Evolutionary conservation across 495 filamentous ascomycete genomes (phyloP).

Genomic region (Podospora anserina): DNA sequence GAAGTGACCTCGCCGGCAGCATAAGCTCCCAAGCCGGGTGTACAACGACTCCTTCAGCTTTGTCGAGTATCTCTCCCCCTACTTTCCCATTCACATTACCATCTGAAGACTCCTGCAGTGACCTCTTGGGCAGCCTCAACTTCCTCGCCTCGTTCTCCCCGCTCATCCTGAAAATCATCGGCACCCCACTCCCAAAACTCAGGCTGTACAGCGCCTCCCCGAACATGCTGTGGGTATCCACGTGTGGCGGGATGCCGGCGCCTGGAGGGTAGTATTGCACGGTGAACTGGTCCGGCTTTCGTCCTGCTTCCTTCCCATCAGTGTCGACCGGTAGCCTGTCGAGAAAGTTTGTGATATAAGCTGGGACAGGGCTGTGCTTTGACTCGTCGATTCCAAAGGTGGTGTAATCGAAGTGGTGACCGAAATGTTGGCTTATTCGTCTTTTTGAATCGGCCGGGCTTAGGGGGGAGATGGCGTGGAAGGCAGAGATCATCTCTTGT

Average conservation of each 20-base stretch:
- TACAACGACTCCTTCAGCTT: background rate
- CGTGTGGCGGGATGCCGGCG: slow-evolving; percentile 35
- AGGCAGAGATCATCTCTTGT: slow-evolving; percentile 27
- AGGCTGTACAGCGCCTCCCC: slow-evolving; percentile 33
- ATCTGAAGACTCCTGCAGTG: slow-evolving; percentile 2
- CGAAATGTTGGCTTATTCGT: slow-evolving; percentile 32
- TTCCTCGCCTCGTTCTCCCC: slow-evolving; percentile 35
- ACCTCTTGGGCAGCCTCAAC: slow-evolving; percentile 33
- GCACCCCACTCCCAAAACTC: slow-evolving; percentile 30
- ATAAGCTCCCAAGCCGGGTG: slow-evolving; percentile 27
- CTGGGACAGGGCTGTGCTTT: slow-evolving; percentile 25
- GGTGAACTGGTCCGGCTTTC: slow-evolving; percentile 35
- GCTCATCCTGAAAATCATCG: slow-evolving; percentile 29
- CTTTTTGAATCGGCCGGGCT: slow-evolving; percentile 13
- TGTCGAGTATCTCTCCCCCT: background rate
- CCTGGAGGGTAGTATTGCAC: slow-evolving; percentile 37
- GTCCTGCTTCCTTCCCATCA: background rate
- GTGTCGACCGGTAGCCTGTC: slow-evolving; percentile 27
- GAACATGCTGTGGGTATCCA: slow-evolving; percentile 37
- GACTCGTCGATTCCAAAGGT: slow-evolving; percentile 32
- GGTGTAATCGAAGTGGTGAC: slow-evolving; percentile 37
- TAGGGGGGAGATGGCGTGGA: slow-evolving; percentile 23
- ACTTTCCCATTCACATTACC: background rate
- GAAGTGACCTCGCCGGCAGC: slow-evolving; percentile 28
- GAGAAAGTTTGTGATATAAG: slow-evolving; percentile 27